Evolutionary conservation across 805 yeast species (phyloP).

Genomic region (Hemisphaericaspora nanyangensis): DNA sequence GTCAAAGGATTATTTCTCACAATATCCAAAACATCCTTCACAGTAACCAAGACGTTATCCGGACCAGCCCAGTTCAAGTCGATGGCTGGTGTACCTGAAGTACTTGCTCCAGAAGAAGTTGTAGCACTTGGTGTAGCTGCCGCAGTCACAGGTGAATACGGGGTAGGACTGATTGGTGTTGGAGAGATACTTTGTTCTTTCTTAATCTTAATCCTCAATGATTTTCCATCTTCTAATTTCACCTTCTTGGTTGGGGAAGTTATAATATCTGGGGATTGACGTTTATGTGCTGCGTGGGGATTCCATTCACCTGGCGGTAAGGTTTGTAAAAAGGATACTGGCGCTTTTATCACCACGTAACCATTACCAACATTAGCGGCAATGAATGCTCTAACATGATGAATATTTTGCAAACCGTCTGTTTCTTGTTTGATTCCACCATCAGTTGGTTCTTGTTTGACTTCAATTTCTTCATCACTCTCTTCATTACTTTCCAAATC

Average conservation of each 20-base stretch:
- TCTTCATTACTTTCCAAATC: slow-evolving; percentile 65
- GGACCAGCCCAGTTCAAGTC: slow-evolving; percentile 37
- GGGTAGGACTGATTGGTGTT: slow-evolving; percentile 3
- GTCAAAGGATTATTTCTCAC: slow-evolving; percentile 56
- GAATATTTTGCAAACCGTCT: neutral
- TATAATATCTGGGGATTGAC: slow-evolving; percentile 18
- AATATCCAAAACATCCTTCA: slow-evolving; percentile 64
- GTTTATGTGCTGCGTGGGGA: slow-evolving; percentile 50
- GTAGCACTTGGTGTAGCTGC: slow-evolving; percentile 4
- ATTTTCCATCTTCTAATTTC: slow-evolving; percentile 25
- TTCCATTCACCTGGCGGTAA: slow-evolving; percentile 88
- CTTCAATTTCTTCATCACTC: slow-evolving; percentile 37
- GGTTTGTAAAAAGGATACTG: slow-evolving; percentile 51
- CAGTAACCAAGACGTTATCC: slow-evolving; percentile 52
- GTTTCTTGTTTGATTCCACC: slow-evolving; percentile 6
- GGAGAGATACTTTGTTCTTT: slow-evolving; percentile 15
- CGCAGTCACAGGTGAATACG: slow-evolving; percentile 13
- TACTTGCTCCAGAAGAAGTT: slow-evolving; percentile 11
- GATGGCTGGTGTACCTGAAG: slow-evolving; percentile 9
- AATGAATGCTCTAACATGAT: slow-evolving; percentile 13
- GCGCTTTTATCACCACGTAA: slow-evolving; percentile 59
- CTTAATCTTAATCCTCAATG: slow-evolving; percentile 16
- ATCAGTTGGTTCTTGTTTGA: slow-evolving; percentile 3
- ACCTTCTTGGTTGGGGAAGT: slow-evolving; percentile 36
- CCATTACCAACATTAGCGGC: slow-evolving; percentile 34